Evolutionary conservation across 2,329 filamentous ascomycete species (phyloP), one percentile per base, ranked within the genome.

Genomic region (Fusarium lyarnte): DNA sequence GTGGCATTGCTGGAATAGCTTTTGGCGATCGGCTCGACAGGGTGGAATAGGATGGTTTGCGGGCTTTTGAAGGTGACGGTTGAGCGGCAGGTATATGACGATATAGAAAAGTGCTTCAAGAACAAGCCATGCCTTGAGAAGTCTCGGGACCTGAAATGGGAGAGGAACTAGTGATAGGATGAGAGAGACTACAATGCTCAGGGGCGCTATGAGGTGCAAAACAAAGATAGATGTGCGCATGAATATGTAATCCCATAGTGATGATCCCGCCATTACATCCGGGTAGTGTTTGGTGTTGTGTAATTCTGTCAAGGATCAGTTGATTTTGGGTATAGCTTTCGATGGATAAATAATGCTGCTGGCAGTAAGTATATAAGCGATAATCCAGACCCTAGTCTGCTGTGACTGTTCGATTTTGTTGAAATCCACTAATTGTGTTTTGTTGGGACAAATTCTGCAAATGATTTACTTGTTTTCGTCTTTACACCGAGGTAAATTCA

Each of bases 61-160:
- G 51, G 85, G 82, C 36, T 77, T 81, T 75, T 90, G 88, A 19
- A 90, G 84, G 63, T 84, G 78, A n/a, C 76, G 76, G 63, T 83
- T 84, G 70, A 85, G 86, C 46, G 86, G 88, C 19, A 89, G 78
- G 76, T 86, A 90, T 72, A 88, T 80, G 52, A 85, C 74, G 25
- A 88, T 66, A 78, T 86, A 90, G 79, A 91, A 90, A 2, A 83
- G 75, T 0, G 85, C 79, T 78, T 91, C 89, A n/a, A 85, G 79
- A 29, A 82, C 71, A 51, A 84, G 81, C 79, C 85, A 86, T 7
- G 79, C 73, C 63, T 87, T 80, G 16, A 88, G 72, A 33, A 81
- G 54, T 19, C 54, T 65, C 45, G 78, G 78, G 63, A 78, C 53
- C n/a, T 66, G 73, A 36, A 80, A 74, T 27, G 78, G 74, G 29